Conservation (phyloP, 306 rosid genomes). For the Sesbania bispinosa region DNA sequence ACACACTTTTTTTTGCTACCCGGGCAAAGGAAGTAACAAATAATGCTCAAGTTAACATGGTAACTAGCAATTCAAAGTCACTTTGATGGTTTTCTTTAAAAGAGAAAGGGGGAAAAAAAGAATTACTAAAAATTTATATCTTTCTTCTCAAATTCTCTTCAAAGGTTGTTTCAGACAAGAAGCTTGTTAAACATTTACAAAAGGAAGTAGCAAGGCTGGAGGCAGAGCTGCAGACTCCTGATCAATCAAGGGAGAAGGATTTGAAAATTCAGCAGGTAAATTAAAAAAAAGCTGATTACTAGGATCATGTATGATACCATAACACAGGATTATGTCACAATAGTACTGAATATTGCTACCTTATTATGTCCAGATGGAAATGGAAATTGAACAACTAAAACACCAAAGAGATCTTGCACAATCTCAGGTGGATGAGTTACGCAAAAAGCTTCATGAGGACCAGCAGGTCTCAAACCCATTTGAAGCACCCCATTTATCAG, state of each 20-base stretch:
- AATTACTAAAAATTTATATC: not conserved
- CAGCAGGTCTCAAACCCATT: conserved; percentile 62
- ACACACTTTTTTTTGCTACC: conserved; percentile 92
- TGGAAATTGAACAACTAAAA: conserved; percentile 89
- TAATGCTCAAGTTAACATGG: conserved; percentile 97
- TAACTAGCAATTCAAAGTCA: too few species aligned
- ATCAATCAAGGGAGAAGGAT: conserved; percentile 86
- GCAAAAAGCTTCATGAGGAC: conserved; percentile 74
- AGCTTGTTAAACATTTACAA: conserved; percentile 90
- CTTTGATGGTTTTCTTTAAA: too few species aligned
- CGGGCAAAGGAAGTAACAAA: conserved; percentile 98
- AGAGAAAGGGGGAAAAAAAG: too few species aligned
- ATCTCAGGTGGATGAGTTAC: conserved; percentile 77
- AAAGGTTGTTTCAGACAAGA: conserved; percentile 93
- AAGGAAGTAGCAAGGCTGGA: conserved; percentile 98
- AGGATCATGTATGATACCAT: not conserved
- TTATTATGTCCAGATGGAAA: conserved; percentile 70
- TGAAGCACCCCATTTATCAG: conserved; percentile 58
- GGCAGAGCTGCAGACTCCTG: conserved; percentile 92
- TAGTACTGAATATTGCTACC: conserved; percentile 14
- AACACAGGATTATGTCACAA: too few species aligned
- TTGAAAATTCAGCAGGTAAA: conserved; percentile 90
- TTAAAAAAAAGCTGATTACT: not conserved
- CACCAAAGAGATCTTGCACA: conserved; percentile 91
- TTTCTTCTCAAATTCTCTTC: not conserved